Percentiles rank a stretch among this genome's conserved stretches.
phyloP scores from a whole-genome alignment of 257 asterid species.

The Cynanchum wilfordii region DNA sequence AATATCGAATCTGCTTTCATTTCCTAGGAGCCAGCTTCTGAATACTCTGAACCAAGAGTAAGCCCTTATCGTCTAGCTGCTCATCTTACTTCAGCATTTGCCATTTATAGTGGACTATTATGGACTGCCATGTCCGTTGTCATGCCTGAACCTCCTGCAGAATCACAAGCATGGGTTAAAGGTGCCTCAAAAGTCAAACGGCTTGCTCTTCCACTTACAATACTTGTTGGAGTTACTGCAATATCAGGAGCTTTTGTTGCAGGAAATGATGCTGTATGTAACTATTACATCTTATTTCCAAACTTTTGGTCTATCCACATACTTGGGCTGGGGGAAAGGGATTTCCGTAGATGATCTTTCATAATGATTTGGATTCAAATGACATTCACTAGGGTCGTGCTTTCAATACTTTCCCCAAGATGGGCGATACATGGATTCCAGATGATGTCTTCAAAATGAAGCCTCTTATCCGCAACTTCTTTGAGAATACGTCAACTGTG shows the following conservation, averaged over 20 bases:
- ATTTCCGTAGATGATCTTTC: not conserved
- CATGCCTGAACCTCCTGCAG: conserved; percentile 95
- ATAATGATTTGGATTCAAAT: conserved; percentile 14
- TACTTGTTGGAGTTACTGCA: conserved; percentile 85
- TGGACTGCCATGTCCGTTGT: conserved; percentile 95
- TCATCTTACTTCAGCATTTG: conserved; percentile 93
- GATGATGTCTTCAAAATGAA: conserved; percentile 65
- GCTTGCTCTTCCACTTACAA: conserved; percentile 70
- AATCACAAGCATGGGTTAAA: conserved; percentile 70
- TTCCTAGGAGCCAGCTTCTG: conserved; percentile 72
- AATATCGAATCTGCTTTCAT: conserved; percentile 18
- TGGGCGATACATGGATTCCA: conserved; percentile 93
- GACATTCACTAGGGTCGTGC: conserved; percentile 72
- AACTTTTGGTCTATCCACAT: not conserved
- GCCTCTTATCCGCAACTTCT: conserved; percentile 80
- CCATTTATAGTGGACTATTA: conserved; percentile 74
- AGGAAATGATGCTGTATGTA: conserved; percentile 92
- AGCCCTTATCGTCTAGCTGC: conserved; percentile 97
- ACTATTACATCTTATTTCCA: conserved; percentile 10
- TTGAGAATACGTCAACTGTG: conserved; percentile 84
- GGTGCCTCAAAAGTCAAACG: conserved; percentile 87
- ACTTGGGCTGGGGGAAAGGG: not conserved
- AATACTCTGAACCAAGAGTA: conserved; percentile 83
- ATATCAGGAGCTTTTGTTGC: conserved; percentile 98
- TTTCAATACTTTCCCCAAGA: conserved; percentile 88